A percentile compares a stretch with the other conserved stretches of the same genome.
phyloP scores from a whole-genome alignment of 139 green algal species.

The Volvox reticuliferus region DNA sequence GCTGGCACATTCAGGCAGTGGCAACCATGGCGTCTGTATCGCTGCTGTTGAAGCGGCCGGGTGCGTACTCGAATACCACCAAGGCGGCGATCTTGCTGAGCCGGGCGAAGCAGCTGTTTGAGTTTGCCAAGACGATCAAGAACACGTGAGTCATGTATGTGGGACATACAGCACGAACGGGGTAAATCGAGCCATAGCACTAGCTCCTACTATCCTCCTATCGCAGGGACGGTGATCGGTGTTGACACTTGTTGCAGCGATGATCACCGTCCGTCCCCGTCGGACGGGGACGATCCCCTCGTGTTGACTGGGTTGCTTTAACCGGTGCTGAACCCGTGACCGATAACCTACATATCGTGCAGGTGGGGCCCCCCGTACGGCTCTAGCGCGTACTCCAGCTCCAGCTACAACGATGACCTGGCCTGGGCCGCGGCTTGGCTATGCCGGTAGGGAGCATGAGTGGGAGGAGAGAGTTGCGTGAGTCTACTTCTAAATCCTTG shows the following conservation, averaged over 20 bases:
- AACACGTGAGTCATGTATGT: constrained; percentile 3
- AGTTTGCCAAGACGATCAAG: constrained; percentile 14
- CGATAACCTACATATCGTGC: not conserved
- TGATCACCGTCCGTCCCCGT: too few relatives aligned
- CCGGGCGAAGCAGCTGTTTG: constrained; percentile 35
- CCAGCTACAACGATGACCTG: constrained; percentile 25
- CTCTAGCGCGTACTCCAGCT: constrained; percentile 1
- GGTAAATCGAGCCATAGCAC: too few relatives aligned
- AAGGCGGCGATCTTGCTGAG: not conserved
- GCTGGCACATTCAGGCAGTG: not conserved
- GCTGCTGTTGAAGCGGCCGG: constrained; percentile 15
- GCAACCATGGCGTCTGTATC: not conserved
- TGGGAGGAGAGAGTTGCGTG: not conserved
- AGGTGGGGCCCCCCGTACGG: constrained; percentile 6
- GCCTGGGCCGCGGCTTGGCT: constrained; percentile 34
- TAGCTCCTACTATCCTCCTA: too few relatives aligned
- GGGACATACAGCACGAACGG: too few relatives aligned
- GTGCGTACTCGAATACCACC: not conserved
- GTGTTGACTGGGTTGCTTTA: too few relatives aligned
- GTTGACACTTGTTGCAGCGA: too few relatives aligned
- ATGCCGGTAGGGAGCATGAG: not conserved
- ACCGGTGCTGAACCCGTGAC: too few relatives aligned
- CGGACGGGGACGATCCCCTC: too few relatives aligned
- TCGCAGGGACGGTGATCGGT: too few relatives aligned
- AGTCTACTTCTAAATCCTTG: too few relatives aligned